These are phyloP conservation scores for Francoa sonchifolia DNA, from an alignment of 441 rosid genomes.

Conservation along the genomic window DNA sequence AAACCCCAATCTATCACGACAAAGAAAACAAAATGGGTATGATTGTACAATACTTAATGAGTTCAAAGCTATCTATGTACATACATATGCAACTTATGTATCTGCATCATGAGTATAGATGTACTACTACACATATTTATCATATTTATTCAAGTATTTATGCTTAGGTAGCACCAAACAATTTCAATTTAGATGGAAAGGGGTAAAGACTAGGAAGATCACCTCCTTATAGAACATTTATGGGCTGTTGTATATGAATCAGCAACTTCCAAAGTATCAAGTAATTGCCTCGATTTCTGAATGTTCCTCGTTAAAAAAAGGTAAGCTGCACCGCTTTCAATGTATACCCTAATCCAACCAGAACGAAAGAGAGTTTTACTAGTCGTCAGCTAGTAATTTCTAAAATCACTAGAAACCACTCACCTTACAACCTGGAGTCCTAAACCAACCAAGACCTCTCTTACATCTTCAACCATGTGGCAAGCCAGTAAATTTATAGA, in stretches of 20 bases:
- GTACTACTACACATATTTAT: too few relatives aligned
- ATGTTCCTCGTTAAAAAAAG: slow-evolving; percentile 54
- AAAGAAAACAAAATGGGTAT: slow-evolving; percentile 15
- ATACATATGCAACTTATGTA: too few relatives aligned
- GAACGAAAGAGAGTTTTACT: slow-evolving; percentile 14
- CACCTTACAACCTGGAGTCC: slow-evolving; percentile 84
- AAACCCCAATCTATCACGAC: slow-evolving; percentile 27
- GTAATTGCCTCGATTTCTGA: slow-evolving; percentile 48
- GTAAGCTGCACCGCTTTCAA: slow-evolving; percentile 41
- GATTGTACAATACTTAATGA: too few relatives aligned
- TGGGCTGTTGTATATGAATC: slow-evolving; percentile 22
- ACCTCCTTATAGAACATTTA: slow-evolving; percentile 51
- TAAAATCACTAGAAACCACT: slow-evolving; percentile 19
- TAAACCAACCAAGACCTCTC: slow-evolving; percentile 54
- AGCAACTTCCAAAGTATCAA: slow-evolving; percentile 35
- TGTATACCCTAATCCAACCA: slow-evolving; percentile 30
- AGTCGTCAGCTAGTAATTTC: slow-evolving; percentile 6
- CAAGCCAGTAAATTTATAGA: slow-evolving; percentile 45
- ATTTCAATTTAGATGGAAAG: slow-evolving; percentile 7
- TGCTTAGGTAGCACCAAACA: too few relatives aligned
- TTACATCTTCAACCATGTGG: slow-evolving; percentile 56
- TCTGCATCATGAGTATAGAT: too few relatives aligned
- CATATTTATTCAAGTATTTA: too few relatives aligned
- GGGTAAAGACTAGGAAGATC: slow-evolving; percentile 9
- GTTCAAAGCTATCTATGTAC: too few relatives aligned